These are phyloP conservation scores for Blastomyces parvus DNA, from an alignment of 2,329 filamentous ascomycete species.

Conservation along the genomic window DNA sequence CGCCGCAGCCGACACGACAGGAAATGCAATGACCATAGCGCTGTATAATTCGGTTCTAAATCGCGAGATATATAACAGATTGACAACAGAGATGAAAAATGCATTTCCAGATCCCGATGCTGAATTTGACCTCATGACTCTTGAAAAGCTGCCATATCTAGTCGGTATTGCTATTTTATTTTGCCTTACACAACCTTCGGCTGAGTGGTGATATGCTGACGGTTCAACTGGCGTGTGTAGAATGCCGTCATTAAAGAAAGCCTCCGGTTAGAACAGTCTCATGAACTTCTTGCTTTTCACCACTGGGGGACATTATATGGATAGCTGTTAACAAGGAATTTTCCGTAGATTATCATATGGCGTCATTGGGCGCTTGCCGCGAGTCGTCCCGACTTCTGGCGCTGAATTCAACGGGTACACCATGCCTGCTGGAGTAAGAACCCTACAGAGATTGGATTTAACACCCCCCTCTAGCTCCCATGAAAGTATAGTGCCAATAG, in stretches of 20 bases:
- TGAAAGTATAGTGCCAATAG: background rate
- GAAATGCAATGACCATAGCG: conserved; percentile 27
- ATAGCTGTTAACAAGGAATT: background rate
- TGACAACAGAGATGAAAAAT: conserved; percentile 24
- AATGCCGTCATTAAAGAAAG: conserved; percentile 31
- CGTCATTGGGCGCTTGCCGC: conserved; percentile 27
- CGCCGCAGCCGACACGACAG: conserved; percentile 29
- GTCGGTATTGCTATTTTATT: background rate
- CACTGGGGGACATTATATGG: background rate
- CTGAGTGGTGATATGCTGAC: background rate
- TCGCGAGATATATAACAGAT: conserved; percentile 20
- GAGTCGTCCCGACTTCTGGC: conserved; percentile 26
- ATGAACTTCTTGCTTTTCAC: background rate
- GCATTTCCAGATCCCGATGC: too few species aligned
- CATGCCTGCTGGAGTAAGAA: conserved; percentile 25
- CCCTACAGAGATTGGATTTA: too few species aligned
- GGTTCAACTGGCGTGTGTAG: conserved; percentile 17
- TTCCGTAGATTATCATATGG: conserved; percentile 23
- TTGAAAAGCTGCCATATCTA: conserved; percentile 24
- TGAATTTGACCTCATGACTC: conserved; percentile 20
- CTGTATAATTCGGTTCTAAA: conserved; percentile 24
- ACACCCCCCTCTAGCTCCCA: background rate
- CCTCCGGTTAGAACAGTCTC: conserved; percentile 24
- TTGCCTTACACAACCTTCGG: background rate
- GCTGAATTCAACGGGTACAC: conserved; percentile 26